Evolutionary conservation across 768 basidiomycete genomes (phyloP).

Genomic region (Pholiota microspora): DNA sequence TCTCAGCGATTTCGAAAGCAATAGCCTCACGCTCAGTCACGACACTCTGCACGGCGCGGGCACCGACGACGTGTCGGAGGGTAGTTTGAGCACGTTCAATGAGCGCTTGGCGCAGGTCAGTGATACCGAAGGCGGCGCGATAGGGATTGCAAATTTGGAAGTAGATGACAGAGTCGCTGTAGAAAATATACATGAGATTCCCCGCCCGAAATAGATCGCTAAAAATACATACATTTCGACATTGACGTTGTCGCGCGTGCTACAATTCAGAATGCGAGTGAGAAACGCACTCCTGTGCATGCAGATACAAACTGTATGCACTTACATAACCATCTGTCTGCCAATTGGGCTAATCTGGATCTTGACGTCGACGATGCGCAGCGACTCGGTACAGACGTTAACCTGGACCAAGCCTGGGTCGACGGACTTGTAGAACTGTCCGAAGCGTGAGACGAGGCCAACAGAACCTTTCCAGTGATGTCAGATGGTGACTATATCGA

Average conservation of each 20-base stretch:
- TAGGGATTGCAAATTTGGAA: slow-evolving; percentile 91
- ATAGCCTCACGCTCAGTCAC: slow-evolving; percentile 97
- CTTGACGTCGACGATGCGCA: slow-evolving; percentile 90
- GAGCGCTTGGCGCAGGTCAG: slow-evolving; percentile 82
- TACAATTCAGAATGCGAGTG: slow-evolving; percentile 16
- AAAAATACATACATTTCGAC: slow-evolving; percentile 72
- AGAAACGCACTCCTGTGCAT: not conserved
- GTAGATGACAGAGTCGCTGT: slow-evolving; percentile 88
- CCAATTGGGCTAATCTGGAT: slow-evolving; percentile 92
- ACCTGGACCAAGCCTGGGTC: slow-evolving; percentile 91
- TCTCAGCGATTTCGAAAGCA: slow-evolving; percentile 95
- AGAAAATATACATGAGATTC: slow-evolving; percentile 1
- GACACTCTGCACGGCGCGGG: slow-evolving; percentile 90
- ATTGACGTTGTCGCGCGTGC: slow-evolving; percentile 93
- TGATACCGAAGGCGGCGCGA: slow-evolving; percentile 92
- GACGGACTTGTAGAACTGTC: slow-evolving; percentile 94
- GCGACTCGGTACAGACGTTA: slow-evolving; percentile 90
- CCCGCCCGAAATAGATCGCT: slow-evolving; percentile 4
- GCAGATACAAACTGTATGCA: slow-evolving; percentile 6
- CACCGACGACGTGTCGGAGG: slow-evolving; percentile 95
- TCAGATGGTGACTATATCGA: slow-evolving; percentile 6
- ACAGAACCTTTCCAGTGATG: slow-evolving; percentile 62
- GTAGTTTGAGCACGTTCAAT: slow-evolving; percentile 91
- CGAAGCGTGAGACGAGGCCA: slow-evolving; percentile 90
- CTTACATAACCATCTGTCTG: slow-evolving; percentile 78